Base-by-base conservation (phyloP, 768 basidiomycete genomes). In the Amanita subjunquillea region DNA sequence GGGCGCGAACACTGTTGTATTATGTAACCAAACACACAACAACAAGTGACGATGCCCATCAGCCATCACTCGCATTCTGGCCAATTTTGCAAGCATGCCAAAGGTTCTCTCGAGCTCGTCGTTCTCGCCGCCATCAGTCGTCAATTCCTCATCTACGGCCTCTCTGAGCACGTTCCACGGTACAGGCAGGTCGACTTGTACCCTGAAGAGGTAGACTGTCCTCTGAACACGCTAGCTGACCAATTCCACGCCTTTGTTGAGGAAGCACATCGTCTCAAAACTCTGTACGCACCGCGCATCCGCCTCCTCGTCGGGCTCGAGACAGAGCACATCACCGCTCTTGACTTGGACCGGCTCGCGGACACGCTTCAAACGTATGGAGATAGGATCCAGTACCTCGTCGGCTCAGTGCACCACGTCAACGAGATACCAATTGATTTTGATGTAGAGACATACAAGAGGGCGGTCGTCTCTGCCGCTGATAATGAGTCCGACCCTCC, bases 331-430 rank as follows among this genome's bases (percentile, higher is more conserved):
- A 92, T 97, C 66, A 83, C 88, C 8, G 42, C 65, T 3, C 57
- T 67, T 15, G 91, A 94, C 67, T 72, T 91, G 20, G 71, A 76
- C 54, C 64, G 69, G 20, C 74, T 94, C 34, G 67, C 75, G 42
- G 54, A 55, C 3, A 71, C 89, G 17, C 72, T 95, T 32, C 54
- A 67, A 34, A 59, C 63, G 23, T 67, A 82, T 54, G 66, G 65
- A 7, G 66, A 68, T 34, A 69, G 72, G 46, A 78, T 98, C 55
- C 85, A 97, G 61, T 97, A 91, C 66, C 62, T 97, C 62, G 90
- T 98, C 50, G 95, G 96, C 23, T 90, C 87, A 32, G 73, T 99
- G 6, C 96, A 99, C 64, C 95, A 97, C 60, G 91, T 93, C 65
- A 78, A 83, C 63, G 75, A 70, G 20, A 77, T 88, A 38, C 91